Evolutionary conservation across 768 basidiomycete genomes (phyloP).

Genomic region (Leccinellum rugosiceps): DNA sequence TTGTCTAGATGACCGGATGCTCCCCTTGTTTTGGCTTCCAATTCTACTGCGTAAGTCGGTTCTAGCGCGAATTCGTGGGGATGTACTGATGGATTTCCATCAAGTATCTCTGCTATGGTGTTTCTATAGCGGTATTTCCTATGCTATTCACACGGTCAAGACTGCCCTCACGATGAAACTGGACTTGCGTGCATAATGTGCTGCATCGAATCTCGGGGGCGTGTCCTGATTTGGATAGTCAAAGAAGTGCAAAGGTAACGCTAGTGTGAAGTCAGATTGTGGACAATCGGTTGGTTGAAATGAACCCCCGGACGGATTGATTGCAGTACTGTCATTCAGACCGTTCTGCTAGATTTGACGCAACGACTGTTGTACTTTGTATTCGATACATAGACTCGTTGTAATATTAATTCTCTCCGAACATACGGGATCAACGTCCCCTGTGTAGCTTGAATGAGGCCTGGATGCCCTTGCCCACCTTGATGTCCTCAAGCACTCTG

Average conservation of each 20-base stretch:
- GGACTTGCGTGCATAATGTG: conserved; percentile 34
- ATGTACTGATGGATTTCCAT: conserved; percentile 6
- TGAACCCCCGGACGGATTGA: conserved; percentile 4
- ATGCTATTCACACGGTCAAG: conserved; percentile 49
- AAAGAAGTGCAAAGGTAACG: background rate
- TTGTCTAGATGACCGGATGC: conserved; percentile 74
- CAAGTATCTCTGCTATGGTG: conserved; percentile 64
- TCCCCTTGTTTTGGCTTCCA: conserved; percentile 82
- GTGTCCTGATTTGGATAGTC: background rate
- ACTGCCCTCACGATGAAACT: conserved; percentile 45
- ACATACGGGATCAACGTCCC: conserved; percentile 37
- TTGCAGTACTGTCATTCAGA: conserved; percentile 3
- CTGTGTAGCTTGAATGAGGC: conserved; percentile 78
- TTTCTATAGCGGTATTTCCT: conserved; percentile 51
- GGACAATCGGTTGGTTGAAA: conserved; percentile 5
- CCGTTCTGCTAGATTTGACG: conserved; percentile 20
- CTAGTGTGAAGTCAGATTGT: background rate
- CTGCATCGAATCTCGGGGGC: conserved; percentile 3
- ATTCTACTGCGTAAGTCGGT: conserved; percentile 70
- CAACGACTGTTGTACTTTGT: conserved; percentile 16
- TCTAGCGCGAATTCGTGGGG: background rate
- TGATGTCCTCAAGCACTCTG: conserved; percentile 71
- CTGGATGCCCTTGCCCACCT: conserved; percentile 67
- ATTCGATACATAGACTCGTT: conserved; percentile 16
- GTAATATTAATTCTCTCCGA: conserved; percentile 16